Percentiles rank a stretch among this genome's conserved stretches.
Evolutionary conservation across 2,329 filamentous ascomycete species (phyloP).

Genomic region (Didymellaceae sp.): DNA sequence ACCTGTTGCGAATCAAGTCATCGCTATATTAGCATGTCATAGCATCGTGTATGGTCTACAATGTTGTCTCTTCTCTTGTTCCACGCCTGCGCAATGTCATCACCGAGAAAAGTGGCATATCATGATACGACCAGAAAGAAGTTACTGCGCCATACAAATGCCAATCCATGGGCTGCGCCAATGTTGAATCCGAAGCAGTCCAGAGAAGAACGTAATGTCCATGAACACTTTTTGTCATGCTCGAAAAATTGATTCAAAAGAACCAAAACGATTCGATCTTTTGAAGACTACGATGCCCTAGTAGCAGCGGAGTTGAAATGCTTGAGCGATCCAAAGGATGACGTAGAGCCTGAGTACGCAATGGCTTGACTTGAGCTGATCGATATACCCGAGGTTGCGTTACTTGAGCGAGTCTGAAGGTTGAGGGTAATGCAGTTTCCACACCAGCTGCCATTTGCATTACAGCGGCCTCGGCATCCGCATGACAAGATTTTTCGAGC

Average conservation of each 20-base stretch:
- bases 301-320: conserved; percentile 31
- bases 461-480: conserved; percentile 52
- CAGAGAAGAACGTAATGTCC: too few relatives aligned
- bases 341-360: conserved; percentile 50
- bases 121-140: conserved; percentile 5
- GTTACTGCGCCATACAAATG: conserved; percentile 14
- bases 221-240: conserved; percentile 35
- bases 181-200: neutral
- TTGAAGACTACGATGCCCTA: conserved; percentile 30
- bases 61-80: neutral
- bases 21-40: conserved; percentile 1
- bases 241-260: conserved; percentile 22
- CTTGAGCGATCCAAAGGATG: conserved; percentile 49
- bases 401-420: conserved; percentile 43
- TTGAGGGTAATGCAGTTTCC: conserved; percentile 50
- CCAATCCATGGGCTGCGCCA: conserved; percentile 8
- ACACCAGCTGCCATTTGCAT: conserved; percentile 45
- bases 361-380: conserved; percentile 29
- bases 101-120: conserved; percentile 13
- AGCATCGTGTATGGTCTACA: conserved; percentile 13
- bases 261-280: conserved; percentile 5
- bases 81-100: conserved; percentile 4
- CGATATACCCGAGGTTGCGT: conserved; percentile 42
- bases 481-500: conserved; percentile 11
- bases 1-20: neutral